Percentiles rank a stretch among this genome's conserved stretches.
Conservation (phyloP, 257 asterid genomes). For the Solanum pinnatisectum region DNA sequence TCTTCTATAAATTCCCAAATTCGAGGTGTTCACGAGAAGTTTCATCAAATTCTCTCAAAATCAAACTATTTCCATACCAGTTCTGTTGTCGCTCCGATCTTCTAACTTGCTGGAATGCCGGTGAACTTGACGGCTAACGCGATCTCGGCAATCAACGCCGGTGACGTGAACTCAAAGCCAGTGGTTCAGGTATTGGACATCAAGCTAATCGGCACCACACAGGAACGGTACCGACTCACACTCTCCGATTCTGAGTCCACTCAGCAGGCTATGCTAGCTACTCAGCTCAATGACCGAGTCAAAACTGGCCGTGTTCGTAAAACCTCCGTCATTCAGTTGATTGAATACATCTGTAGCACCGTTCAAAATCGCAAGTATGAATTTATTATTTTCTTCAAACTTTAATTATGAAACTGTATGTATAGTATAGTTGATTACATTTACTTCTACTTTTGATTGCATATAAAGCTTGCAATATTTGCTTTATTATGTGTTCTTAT, state of each 20-base stretch:
- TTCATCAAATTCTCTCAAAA: background rate
- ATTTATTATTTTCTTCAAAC: background rate
- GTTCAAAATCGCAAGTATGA: constrained; percentile 72
- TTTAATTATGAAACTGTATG: background rate
- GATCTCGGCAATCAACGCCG: constrained; percentile 58
- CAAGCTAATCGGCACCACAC: constrained; percentile 55
- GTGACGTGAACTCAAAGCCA: constrained; percentile 85
- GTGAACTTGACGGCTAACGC: constrained; percentile 69
- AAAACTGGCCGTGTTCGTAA: constrained; percentile 50
- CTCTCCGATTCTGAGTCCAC: constrained; percentile 66
- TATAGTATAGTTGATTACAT: background rate
- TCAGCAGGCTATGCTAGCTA: constrained; percentile 87
- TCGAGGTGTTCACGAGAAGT: background rate
- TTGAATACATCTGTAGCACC: constrained; percentile 71
- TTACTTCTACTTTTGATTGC: background rate
- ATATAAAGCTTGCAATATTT: background rate
- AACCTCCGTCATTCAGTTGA: constrained; percentile 87
- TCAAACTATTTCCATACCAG: background rate
- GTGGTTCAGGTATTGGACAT: constrained; percentile 88
- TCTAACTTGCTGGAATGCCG: constrained; percentile 30
- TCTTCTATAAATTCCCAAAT: background rate
- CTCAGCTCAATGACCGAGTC: constrained; percentile 81
- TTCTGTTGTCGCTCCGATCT: background rate
- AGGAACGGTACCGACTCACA: constrained; percentile 71
- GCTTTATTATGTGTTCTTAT: background rate